A percentile compares a stretch with the other conserved stretches of the same genome.
These are phyloP conservation scores for Penicillium paneum DNA, from an alignment of 2,329 filamentous ascomycete genomes.

Conservation along the genomic window DNA sequence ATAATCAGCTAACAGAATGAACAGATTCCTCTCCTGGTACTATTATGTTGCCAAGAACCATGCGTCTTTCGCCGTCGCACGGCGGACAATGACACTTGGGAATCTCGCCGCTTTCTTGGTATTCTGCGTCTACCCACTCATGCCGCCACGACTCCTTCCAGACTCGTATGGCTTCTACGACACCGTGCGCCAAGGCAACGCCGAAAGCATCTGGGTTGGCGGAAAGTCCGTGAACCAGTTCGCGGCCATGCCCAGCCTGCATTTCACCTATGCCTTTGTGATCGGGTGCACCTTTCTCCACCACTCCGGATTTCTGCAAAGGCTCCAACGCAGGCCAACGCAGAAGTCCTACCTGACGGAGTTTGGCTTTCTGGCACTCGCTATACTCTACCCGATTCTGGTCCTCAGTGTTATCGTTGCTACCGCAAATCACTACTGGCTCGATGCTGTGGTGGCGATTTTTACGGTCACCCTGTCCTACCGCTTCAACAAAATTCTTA, in stretches of 20 bases:
- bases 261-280: constrained; percentile 56
- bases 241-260: constrained; percentile 58
- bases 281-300: constrained; percentile 55
- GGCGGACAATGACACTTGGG: constrained; percentile 60
- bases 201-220: constrained; percentile 54
- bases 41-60: constrained; percentile 39
- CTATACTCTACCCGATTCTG: constrained; percentile 49
- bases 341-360: constrained; percentile 43
- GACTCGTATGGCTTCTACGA: constrained; percentile 61
- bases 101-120: constrained; percentile 60
- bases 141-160: constrained; percentile 61
- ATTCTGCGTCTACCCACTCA: constrained; percentile 63
- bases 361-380: constrained; percentile 45
- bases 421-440: constrained; percentile 59
- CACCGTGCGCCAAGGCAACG: constrained; percentile 56
- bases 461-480: constrained; percentile 50
- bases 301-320: constrained; percentile 51
- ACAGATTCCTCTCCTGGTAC: constrained; percentile 43
- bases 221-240: constrained; percentile 58
- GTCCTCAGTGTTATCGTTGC: constrained; percentile 54
- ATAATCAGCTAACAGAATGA: neutral
- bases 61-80: constrained; percentile 52
- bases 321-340: constrained; percentile 42
- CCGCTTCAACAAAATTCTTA: constrained; percentile 49
- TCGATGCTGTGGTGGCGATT: constrained; percentile 53